Conservation (phyloP, 2,329 filamentous ascomycete species). For the Verticillium klebahnii region DNA sequence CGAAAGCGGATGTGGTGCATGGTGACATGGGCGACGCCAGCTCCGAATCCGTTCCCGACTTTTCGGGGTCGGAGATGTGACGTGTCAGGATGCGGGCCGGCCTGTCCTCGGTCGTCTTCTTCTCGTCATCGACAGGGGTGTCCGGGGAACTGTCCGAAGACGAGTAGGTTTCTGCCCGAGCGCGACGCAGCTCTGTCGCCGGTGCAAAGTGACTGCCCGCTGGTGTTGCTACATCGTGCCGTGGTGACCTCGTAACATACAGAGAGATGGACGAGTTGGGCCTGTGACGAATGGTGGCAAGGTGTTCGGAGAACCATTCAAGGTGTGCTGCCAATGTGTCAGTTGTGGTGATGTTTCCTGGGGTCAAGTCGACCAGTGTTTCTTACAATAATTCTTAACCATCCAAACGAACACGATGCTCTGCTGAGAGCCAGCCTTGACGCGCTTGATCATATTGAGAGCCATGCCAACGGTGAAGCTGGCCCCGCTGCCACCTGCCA, state of each 20-base stretch:
- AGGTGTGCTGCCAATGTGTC: slow-evolving; percentile 22
- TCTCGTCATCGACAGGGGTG: neutral
- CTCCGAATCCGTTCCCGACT: slow-evolving; percentile 15
- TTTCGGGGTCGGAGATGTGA: slow-evolving; percentile 11
- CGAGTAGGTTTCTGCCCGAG: slow-evolving; percentile 1
- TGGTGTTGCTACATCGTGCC: neutral
- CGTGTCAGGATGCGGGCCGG: slow-evolving; percentile 8
- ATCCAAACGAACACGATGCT: slow-evolving; percentile 35
- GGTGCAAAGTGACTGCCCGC: slow-evolving; percentile 6
- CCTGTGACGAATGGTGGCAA: slow-evolving; percentile 24
- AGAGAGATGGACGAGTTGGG: slow-evolving; percentile 24
- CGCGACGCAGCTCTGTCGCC: neutral
- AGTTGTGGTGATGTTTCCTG: neutral
- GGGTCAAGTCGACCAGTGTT: neutral
- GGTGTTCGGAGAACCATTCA: slow-evolving; percentile 31
- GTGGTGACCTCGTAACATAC: slow-evolving; percentile 25
- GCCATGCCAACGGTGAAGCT: slow-evolving; percentile 46
- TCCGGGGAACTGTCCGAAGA: neutral
- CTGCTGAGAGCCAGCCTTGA: slow-evolving; percentile 14
- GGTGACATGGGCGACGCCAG: slow-evolving; percentile 5
- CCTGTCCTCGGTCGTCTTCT: slow-evolving; percentile 4
- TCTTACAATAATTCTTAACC: slow-evolving; percentile 30
- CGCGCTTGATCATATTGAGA: slow-evolving; percentile 27
- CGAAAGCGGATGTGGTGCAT: neutral
- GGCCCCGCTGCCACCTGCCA: slow-evolving; percentile 47